Base-by-base conservation (phyloP, 1,284 basidiomycete species). In the Hymenochaete sp. region DNA sequence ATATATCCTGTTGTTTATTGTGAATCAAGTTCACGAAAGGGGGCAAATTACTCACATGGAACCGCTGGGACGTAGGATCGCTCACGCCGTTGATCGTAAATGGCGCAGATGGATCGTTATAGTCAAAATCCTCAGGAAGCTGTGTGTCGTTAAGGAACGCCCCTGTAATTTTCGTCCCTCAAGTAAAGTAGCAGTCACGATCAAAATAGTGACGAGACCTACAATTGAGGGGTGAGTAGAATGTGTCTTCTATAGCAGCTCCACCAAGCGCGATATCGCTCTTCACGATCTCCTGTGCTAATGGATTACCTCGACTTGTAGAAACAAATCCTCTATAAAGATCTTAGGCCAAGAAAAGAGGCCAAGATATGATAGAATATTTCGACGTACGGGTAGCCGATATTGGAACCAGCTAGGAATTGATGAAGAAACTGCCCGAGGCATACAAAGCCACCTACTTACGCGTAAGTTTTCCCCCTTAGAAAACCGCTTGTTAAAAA, bases 371-470 rank as follows among this genome's bases (percentile, higher is more conserved):
- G n/a, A n/a, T n/a, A 35, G 24, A 18, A 29, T 7, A 41, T 26
- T 21, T 10, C 32, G 36, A 48, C 73, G 46, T 54, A 77, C 76
- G 72, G 67, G 53, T 73, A 75, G 5, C 70, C 72, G 42, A 73
- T 63, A 31, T 66, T 59, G 0, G 66, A 60, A 10, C 77, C 77
- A 8, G 70, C 67, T 25, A 82, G 65, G 57, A 68, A 79, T 41
- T 70, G 66, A 52, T 77, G 73, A 26, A 81, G 59, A 64, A 78
- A 80, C 32, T 73, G 67, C 0, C 76, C 77, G 6, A 79, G 64
- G 52, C 76, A 79, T 8, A 79, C 67, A 49, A 70, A 77, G 13
- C 78, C 78, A 49, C 76, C 76, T 76, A 43, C 5, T 19, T 22
- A 25, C 27, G 35, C 29, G 2, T 19, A 32, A 16, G 32, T 38